Evolutionary conservation across 1,284 basidiomycete genomes (phyloP).

Genomic region (Trichosporon ovoides): DNA sequence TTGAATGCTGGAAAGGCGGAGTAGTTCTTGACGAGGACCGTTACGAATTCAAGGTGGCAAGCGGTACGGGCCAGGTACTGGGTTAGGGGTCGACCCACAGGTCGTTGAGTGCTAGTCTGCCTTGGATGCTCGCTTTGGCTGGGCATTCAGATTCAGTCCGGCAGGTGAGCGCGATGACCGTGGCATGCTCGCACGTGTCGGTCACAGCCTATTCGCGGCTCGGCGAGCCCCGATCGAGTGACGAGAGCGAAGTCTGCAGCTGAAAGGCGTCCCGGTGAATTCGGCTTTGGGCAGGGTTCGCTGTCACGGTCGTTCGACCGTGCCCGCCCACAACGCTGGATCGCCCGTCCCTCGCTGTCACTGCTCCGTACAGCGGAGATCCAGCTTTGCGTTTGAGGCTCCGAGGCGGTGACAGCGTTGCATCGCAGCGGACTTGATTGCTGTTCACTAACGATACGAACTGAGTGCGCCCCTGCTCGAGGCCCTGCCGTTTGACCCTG

Average conservation of each 20-base stretch:
- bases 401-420: no score
- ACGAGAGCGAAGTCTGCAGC: neutral
- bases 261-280: neutral
- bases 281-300: neutral
- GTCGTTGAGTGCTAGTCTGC: neutral
- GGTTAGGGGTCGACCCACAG: neutral
- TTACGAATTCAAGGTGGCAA: constrained; percentile 4
- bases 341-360: no score
- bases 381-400: no score
- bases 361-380: no score
- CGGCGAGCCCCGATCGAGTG: constrained; percentile 1
- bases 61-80: neutral
- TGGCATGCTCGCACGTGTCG: neutral
- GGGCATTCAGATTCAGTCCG: neutral
- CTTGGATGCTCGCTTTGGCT: neutral
- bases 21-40: neutral
- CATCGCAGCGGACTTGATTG: no score
- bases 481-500: no score
- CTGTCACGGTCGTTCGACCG: neutral
- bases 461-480: no score
- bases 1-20: neutral
- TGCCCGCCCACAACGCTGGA: no score
- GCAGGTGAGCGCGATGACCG: no score
- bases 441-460: no score
- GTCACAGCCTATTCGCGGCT: neutral